Evolutionary conservation across 1,284 basidiomycete genomes (phyloP), one percentile per base, ranked within the genome.

Genomic region (Puccinia horiana): DNA sequence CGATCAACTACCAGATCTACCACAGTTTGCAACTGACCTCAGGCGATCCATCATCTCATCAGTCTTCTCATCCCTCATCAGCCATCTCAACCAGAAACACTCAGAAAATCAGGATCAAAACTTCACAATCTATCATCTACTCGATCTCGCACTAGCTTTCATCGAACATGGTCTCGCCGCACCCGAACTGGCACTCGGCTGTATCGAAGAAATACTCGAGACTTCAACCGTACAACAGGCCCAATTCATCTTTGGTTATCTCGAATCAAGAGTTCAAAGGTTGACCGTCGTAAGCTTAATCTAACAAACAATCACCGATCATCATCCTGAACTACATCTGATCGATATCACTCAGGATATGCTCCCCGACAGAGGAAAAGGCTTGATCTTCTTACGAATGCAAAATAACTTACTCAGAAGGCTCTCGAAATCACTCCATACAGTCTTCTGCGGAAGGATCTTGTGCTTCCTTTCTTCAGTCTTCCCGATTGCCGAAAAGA

Each of bases 391-490:
- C 18, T 89, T 96, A 42, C 91, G 95, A 63, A 92, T 92, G 44
- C 89, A 95, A 74, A 96, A 96, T 85, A 94, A 95, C 85, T 90
- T 96, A 11, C 89, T 96, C 0, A 90, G 93, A 23, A 90, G 95
- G 0, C 88, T 96, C 18, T 93, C 91, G 85, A 93, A 93, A 75
- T 89, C 90, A 12, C 91, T 91, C 52, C 86, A 88, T 76, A 94
- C 94, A 2, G 91, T 93, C 84, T 94, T 96, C 86, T 94, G 93
- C 84, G 95, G 95, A 1, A 90, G 94, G 0, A 94, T 96, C 85
- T 89, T 95, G 85, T 93, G 92, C 0, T 93, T 95, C 86, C 88
- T 96, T 70, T 93, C 92, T 83, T 90, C 90, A 0, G 93, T 94
- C 0, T 96, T 95, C 85, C 93, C 94, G 4, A 87, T 96, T 12